Evolutionary conservation across 495 filamentous ascomycete genomes (phyloP).

Genomic region (Xylaria intraflava): DNA sequence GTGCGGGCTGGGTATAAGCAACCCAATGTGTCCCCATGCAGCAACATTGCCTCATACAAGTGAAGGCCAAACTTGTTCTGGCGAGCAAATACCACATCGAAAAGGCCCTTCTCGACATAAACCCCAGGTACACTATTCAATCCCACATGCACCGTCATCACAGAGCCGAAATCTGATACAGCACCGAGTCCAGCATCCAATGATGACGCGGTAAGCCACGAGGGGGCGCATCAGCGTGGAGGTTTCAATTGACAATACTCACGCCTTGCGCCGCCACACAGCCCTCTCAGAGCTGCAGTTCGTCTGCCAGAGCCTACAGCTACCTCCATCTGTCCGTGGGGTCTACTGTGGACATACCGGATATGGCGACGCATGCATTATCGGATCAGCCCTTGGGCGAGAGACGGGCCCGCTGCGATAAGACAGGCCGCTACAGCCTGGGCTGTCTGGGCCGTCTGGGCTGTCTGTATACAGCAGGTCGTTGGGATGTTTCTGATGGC

Average conservation of each 20-base stretch:
- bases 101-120: not conserved
- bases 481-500: too few species aligned
- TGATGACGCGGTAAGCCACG: not conserved
- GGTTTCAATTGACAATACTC: not conserved
- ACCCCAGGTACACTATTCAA: too few species aligned
- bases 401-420: not conserved
- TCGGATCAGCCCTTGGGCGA: too few species aligned
- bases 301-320: not conserved
- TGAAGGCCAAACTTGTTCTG: too few species aligned
- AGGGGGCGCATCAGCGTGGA: not conserved
- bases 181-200: not conserved
- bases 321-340: too few species aligned
- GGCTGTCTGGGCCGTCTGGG: too few species aligned
- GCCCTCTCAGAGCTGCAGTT: not conserved
- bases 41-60: not conserved
- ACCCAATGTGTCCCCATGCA: too few species aligned
- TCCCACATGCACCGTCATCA: not conserved
- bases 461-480: too few species aligned
- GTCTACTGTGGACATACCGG: too few species aligned
- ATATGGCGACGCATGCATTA: too few species aligned
- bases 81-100: not conserved
- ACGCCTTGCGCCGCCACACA: not conserved
- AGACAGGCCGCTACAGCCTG: not conserved
- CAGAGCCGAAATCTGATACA: not conserved
- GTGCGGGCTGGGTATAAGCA: too few species aligned